Evolutionary conservation across 257 asterid species (phyloP).

Genomic region (Nyctanthes arbortristis): DNA sequence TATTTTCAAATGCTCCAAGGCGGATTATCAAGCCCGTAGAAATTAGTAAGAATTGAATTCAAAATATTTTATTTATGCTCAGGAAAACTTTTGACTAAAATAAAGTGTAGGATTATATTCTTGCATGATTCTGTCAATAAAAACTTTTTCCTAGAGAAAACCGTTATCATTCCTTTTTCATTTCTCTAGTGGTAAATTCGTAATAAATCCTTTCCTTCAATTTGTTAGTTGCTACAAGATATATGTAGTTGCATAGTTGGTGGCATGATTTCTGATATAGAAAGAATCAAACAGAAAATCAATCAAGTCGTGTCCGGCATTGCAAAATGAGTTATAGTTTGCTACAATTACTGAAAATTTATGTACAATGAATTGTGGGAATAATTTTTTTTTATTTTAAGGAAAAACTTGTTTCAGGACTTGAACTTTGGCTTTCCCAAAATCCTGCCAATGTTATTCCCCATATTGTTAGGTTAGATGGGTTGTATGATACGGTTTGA

Average conservation of each 20-base stretch:
- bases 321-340: background rate
- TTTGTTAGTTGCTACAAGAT: background rate
- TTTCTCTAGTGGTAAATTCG: background rate
- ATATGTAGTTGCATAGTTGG: too few relatives aligned
- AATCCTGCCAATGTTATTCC: too few relatives aligned
- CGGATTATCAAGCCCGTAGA: background rate
- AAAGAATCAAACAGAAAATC: background rate
- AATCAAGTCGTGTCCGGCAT: background rate
- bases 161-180: background rate
- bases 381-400: too few relatives aligned
- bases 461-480: too few relatives aligned
- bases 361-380: slow-evolving; percentile 33
- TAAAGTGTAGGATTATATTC: background rate
- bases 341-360: too few relatives aligned
- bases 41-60: background rate
- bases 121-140: background rate
- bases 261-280: too few relatives aligned
- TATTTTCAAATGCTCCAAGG: slow-evolving; percentile 42
- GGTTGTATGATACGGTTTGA: too few relatives aligned
- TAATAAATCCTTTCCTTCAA: background rate
- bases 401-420: too few relatives aligned
- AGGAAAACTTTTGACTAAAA: background rate
- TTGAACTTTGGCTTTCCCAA: too few relatives aligned
- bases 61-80: background rate
- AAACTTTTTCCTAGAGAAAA: background rate